Base-by-base conservation (phyloP, 1,284 basidiomycete species). In the Rhodotorula sp. region DNA sequence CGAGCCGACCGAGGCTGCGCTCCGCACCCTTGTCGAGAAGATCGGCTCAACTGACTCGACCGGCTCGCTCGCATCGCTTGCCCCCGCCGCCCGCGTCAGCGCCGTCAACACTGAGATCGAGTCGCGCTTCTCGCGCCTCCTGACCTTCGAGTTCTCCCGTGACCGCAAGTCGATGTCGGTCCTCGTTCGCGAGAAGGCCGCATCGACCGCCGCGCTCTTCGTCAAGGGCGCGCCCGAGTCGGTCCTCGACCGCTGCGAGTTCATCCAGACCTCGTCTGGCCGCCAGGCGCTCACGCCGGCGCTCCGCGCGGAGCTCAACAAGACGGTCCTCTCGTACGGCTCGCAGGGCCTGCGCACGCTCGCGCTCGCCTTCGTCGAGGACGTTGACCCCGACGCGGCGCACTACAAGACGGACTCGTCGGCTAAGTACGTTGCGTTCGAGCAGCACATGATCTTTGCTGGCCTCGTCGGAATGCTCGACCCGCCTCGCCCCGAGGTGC, bases 161-260 rank as follows among this genome's bases (percentile, higher is more conserved):
- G 97, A 99, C 82, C 91, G 96, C 81, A 99, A 98, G 84, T 95
- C 94, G 87, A 99, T 98, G 96, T 97, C 95, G 36, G 94, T 97
- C 51, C 87, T 98, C 61, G 89, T 91, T 61, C 86, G 84, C 72
- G 80, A 75, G 37, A 83, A 86, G 71, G 85, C 88, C 72, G 86
- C 85, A 4, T 88, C 88, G 50, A 82, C 61, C 32, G 79, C 78
- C 34, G 78, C 89, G 29, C 84, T 96, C 5, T 90, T 94, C 79
- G 93, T 91, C 81, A 99, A 99, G 83, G 96, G 97, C 59, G 97
- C 96, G 1, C 96, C 95, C 5, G 96, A 99, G 83, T 90, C 91
- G 32, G 90, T 99, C 50, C 84, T 99, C 70, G 93, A 95, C 64
- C 89, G 93, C 58, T 97, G 93, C 82, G 66, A 67, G 34, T 41